Conservation (phyloP, 345 rosid species). For the Sisymbrium altissimum region DNA sequence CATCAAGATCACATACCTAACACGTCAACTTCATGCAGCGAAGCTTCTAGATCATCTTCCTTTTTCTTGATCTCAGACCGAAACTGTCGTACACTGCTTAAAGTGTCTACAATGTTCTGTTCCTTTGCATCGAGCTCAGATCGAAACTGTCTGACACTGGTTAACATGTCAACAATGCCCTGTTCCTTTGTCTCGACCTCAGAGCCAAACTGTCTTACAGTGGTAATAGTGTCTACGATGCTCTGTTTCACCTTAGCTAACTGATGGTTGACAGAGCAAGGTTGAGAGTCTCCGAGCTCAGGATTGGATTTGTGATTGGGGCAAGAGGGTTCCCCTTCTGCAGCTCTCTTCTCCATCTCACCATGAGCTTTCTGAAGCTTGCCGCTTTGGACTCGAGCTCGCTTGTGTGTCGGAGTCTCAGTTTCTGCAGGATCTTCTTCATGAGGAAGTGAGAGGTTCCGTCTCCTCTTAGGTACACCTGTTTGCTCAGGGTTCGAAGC, state of each 20-base stretch:
- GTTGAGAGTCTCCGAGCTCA: conserved; percentile 3
- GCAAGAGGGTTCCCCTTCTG: conserved; percentile 1
- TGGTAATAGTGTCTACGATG: not conserved
- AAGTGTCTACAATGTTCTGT: not conserved
- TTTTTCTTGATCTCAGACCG: not conserved
- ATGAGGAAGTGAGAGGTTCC: not conserved
- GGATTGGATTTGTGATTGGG: not conserved
- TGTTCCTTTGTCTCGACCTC: not conserved
- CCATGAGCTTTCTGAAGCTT: not conserved
- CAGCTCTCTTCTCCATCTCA: not conserved
- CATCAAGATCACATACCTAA: not conserved
- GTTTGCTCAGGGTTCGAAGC: conserved; percentile 35
- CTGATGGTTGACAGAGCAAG: conserved; percentile 6
- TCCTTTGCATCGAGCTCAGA: not conserved
- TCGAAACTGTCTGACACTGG: not conserved
- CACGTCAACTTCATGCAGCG: conserved; percentile 1
- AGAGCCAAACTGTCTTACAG: not conserved
- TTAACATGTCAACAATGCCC: not conserved
- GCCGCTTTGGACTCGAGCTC: not conserved
- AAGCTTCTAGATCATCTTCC: conserved; percentile 7
- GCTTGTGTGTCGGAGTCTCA: not conserved
- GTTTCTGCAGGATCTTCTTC: not conserved
- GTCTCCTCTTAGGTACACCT: conserved; percentile 25
- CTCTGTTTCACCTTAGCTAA: conserved; percentile 15
- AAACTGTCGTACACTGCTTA: not conserved